Evolutionary conservation across 2,329 filamentous ascomycete genomes (phyloP).

Genomic region (Sporothrix protearum): DNA sequence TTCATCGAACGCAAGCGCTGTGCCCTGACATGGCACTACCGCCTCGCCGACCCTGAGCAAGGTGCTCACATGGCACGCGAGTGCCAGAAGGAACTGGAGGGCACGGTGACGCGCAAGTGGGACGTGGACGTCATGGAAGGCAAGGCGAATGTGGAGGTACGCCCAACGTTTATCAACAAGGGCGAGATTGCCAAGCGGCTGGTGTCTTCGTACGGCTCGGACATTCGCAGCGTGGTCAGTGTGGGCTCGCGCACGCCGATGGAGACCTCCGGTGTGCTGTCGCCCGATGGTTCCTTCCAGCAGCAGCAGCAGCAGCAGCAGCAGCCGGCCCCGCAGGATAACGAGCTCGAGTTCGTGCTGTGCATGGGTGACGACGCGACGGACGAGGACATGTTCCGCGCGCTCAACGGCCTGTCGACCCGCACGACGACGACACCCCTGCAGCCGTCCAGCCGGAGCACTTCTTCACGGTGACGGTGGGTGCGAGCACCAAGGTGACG

Average conservation of each 20-base stretch:
- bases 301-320: conserved; percentile 39
- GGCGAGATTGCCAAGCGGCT: conserved; percentile 88
- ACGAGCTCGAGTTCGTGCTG: conserved; percentile 76
- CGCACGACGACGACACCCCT: conserved; percentile 37
- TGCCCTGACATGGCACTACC: conserved; percentile 95
- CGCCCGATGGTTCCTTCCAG: conserved; percentile 8
- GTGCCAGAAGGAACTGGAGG: conserved; percentile 77
- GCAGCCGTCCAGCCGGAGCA: conserved; percentile 58
- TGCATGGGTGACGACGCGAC: conserved; percentile 96
- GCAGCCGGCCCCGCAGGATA: conserved; percentile 34
- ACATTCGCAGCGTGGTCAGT: conserved; percentile 34
- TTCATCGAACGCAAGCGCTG: conserved; percentile 94
- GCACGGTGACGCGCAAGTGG: conserved; percentile 71
- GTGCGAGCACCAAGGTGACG: conserved; percentile 87
- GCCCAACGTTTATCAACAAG: conserved; percentile 97
- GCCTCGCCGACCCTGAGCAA: conserved; percentile 81
- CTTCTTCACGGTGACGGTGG: conserved; percentile 88
- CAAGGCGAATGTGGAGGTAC: conserved; percentile 94
- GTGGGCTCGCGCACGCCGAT: conserved; percentile 23
- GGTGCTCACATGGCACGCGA: conserved; percentile 75
- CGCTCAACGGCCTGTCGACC: conserved; percentile 59
- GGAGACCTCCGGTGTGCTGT: conserved; percentile 2
- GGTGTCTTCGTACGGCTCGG: conserved; percentile 65
- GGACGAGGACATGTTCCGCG: conserved; percentile 94
- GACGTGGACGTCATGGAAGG: conserved; percentile 96